A percentile compares a stretch with the other conserved stretches of the same genome.
Conservation (phyloP, 2,329 filamentous ascomycete genomes). For the Neophaeococcomyces aloes region DNA sequence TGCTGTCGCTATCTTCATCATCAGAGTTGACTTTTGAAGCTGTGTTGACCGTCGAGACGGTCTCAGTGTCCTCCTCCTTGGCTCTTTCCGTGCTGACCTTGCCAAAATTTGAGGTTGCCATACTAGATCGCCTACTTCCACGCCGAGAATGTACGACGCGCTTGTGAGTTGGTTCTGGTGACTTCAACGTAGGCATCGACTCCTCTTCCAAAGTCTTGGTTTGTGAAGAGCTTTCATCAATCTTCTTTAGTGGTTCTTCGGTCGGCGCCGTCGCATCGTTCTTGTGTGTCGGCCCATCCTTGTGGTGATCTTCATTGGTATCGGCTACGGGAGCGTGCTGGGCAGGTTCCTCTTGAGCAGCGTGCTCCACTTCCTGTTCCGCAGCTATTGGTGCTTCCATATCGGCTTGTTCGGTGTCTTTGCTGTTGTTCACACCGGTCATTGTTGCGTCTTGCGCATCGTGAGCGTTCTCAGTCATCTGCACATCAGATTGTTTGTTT, state of each 20-base stretch:
- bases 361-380: not conserved
- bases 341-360: not conserved
- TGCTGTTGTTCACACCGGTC: not conserved
- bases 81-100: constrained; percentile 1
- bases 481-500: not conserved
- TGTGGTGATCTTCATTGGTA: too few species aligned
- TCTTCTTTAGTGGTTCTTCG: not conserved
- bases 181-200: not conserved
- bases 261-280: not conserved
- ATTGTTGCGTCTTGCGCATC: not conserved
- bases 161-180: constrained; percentile 2
- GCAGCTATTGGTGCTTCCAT: too few species aligned
- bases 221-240: not conserved
- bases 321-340: not conserved
- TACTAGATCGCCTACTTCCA: constrained; percentile 4
- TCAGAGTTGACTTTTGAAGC: not conserved
- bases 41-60: not conserved
- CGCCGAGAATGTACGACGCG: not conserved
- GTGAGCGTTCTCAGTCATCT: not conserved
- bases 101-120: constrained; percentile 1
- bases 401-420: not conserved
- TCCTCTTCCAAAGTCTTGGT: not conserved
- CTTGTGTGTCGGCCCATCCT: not conserved
- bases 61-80: constrained; percentile 5
- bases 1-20: constrained; percentile 6